Conservation (phyloP, 1,284 basidiomycete genomes). For the Naganishia albida region DNA sequence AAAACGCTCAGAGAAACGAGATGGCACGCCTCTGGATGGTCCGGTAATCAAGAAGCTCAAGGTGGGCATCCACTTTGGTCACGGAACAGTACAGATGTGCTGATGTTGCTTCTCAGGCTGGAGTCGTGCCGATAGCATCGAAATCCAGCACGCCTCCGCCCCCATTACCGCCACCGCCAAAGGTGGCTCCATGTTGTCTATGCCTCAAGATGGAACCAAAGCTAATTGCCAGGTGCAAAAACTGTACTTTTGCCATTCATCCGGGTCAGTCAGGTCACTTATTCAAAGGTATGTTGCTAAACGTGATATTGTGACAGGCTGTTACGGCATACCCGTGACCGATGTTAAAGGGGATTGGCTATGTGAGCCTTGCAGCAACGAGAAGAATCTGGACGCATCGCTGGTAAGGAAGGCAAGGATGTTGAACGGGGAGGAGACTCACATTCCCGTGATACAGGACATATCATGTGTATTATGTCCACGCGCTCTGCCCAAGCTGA, state of each 20-base stretch:
- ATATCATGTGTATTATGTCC: slow-evolving; percentile 55
- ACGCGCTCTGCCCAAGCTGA: slow-evolving; percentile 35
- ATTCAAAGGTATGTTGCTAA: not conserved
- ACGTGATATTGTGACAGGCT: slow-evolving; percentile 55
- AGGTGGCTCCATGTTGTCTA: slow-evolving; percentile 71
- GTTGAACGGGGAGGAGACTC: not conserved
- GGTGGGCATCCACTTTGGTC: slow-evolving; percentile 55
- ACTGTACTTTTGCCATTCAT: slow-evolving; percentile 74
- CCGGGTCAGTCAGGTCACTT: slow-evolving; percentile 58
- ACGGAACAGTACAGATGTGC: slow-evolving; percentile 23
- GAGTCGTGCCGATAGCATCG: slow-evolving; percentile 11
- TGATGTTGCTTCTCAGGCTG: not conserved
- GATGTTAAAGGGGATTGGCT: slow-evolving; percentile 69
- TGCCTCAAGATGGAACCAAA: slow-evolving; percentile 74
- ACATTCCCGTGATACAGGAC: slow-evolving; percentile 38
- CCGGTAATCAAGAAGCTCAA: slow-evolving; percentile 67
- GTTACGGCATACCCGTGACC: slow-evolving; percentile 68
- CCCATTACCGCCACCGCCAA: slow-evolving; percentile 52
- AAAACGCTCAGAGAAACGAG: slow-evolving; percentile 64
- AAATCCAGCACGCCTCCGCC: slow-evolving; percentile 35
- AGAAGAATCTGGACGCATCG: slow-evolving; percentile 71
- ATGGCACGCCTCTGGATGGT: slow-evolving; percentile 70
- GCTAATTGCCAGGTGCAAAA: slow-evolving; percentile 74
- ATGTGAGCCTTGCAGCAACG: slow-evolving; percentile 82
- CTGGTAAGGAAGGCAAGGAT: slow-evolving; percentile 58